Evolutionary conservation across 2,329 filamentous ascomycete genomes (phyloP).

Genomic region (Lasiodiplodia gonubiensis): DNA sequence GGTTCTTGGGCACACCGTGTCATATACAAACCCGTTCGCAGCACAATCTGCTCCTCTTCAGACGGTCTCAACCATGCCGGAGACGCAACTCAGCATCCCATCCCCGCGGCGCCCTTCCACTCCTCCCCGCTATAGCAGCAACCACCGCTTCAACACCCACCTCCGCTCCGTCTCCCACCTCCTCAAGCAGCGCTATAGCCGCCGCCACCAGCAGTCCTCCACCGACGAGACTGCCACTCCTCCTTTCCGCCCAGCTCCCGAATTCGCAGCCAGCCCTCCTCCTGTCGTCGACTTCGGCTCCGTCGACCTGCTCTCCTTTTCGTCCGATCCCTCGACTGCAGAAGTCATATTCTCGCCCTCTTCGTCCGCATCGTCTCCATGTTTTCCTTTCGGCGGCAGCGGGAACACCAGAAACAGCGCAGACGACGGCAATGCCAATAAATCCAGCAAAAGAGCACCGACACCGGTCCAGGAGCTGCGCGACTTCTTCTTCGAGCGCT

Average conservation of each 20-base stretch:
- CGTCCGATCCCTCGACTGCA: background rate
- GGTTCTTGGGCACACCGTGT: background rate
- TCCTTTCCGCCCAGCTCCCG: background rate
- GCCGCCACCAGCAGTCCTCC: background rate
- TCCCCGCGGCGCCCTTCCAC: background rate
- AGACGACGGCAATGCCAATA: too few species aligned
- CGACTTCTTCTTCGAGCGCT: slow-evolving; percentile 20
- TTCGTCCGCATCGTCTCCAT: background rate
- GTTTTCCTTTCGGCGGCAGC: background rate
- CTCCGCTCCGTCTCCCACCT: background rate
- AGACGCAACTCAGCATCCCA: background rate
- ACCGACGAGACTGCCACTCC: background rate
- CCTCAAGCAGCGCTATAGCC: background rate
- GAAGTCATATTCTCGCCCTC: background rate
- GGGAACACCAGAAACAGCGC: background rate
- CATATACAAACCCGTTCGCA: background rate
- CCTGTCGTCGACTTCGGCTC: slow-evolving; percentile 12
- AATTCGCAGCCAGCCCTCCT: background rate
- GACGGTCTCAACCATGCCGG: background rate
- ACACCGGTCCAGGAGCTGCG: slow-evolving; percentile 10
- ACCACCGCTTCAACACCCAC: background rate
- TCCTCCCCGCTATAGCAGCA: background rate
- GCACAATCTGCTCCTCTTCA: background rate
- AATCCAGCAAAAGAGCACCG: background rate
- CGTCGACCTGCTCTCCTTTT: background rate